Conservation (phyloP, 352 stramenopile species). For the Phytophthora pseudosyringae region DNA sequence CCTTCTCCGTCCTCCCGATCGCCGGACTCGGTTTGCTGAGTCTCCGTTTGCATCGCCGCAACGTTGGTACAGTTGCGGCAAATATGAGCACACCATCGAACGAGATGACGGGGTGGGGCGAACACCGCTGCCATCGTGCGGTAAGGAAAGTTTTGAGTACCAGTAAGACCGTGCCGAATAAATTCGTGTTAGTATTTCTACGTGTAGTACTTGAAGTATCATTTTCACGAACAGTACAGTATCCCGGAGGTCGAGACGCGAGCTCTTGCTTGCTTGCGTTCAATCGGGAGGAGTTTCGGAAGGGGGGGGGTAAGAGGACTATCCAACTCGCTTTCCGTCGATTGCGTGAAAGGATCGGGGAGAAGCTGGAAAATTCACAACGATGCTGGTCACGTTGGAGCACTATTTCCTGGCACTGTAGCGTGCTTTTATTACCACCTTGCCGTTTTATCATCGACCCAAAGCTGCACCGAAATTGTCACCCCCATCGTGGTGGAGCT, state of each 20-base stretch:
- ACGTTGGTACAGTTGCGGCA: conserved; percentile 12
- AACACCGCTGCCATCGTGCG: conserved; percentile 3
- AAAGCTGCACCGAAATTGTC: not conserved
- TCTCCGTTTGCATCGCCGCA: conserved; percentile 34
- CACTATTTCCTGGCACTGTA: too few relatives aligned
- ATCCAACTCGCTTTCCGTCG: conserved; percentile 16
- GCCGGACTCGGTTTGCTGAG: conserved; percentile 22
- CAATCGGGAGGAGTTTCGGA: conserved; percentile 16
- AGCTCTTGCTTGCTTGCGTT: not conserved
- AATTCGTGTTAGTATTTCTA: conserved; percentile 25
- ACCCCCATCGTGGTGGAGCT: conserved; percentile 12
- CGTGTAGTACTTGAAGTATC: not conserved
- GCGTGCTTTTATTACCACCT: not conserved
- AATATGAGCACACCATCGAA: conserved; percentile 35
- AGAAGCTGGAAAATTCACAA: conserved; percentile 15
- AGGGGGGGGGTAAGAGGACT: conserved; percentile 1
- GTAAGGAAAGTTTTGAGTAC: conserved; percentile 23
- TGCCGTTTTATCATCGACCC: conserved; percentile 1
- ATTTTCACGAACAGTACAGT: not conserved
- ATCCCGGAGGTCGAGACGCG: not conserved
- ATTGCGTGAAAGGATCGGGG: conserved; percentile 15
- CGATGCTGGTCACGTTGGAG: conserved; percentile 9
- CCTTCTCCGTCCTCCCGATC: conserved; percentile 4
- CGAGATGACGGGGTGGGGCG: conserved; percentile 12
- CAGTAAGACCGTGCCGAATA: conserved; percentile 24